Evolutionary conservation across 371 early-diverging fungal species (phyloP), one percentile per base, ranked within the genome.

Genomic region (Spraguea lophii): DNA sequence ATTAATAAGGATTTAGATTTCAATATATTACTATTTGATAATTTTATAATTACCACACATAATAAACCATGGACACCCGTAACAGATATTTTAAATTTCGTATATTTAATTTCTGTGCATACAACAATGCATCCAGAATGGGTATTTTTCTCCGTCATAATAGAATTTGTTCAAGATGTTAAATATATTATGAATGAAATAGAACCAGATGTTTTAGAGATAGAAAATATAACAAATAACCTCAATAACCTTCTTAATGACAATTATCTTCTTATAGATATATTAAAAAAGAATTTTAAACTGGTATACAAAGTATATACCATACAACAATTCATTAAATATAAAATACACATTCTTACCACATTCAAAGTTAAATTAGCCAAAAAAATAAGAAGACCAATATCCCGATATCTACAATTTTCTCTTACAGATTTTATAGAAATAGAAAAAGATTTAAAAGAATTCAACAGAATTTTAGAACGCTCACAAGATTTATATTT

Each of bases 131-230:
- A 49, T 30, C 68, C 68, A 9, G 57, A 61, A 10, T 68, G 68
- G 68, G 64, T 63, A 1, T 50, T 68, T 30, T 63, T 54, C 40
- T 63, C 64, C 0, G 55, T 68, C 37, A 54, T 68, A 7, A 59
- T 68, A 20, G 68, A 68, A 49, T 68, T 68, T 35, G 30, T 68
- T 13, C 68, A 68, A 49, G 68, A 68, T 54, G 49, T 68, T 9
- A 60, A 61, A 40, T 48, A 52, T 26, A 43, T 61, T 2, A 36
- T 41, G 21, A 59, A 61, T 12, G 35, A 38, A 20, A 41, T 60
- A 25, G 40, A 21, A 19, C 49, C 46, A 22, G 52, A 61, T 23
- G 46, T 57, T 13, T 22, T 24, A 16, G 46, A 35, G 20, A 55
- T 62, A 15, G 57, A 62, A 24, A 54, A 54, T 3, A 19, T 19